These are phyloP conservation scores for Venturia aucupariae DNA, from an alignment of 2,329 filamentous ascomycete species.

Conservation along the genomic window DNA sequence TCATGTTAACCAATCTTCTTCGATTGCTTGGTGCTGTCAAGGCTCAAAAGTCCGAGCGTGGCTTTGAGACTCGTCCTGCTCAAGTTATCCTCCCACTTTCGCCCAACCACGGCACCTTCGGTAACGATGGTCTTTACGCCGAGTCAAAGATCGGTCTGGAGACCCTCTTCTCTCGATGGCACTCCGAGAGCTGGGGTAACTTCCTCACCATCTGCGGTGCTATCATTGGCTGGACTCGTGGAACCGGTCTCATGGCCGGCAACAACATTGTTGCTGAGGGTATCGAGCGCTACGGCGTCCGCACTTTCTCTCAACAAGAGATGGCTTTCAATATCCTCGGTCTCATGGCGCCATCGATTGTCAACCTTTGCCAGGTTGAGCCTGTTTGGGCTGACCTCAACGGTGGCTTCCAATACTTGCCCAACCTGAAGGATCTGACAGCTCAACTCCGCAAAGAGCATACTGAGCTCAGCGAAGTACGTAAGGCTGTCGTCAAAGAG, in stretches of 20 bases:
- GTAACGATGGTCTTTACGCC: constrained; percentile 94
- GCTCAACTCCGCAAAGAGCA: constrained; percentile 87
- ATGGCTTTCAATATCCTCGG: constrained; percentile 99
- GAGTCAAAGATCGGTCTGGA: constrained; percentile 96
- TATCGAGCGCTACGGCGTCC: constrained; percentile 90
- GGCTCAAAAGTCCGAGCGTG: constrained; percentile 74
- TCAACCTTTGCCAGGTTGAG: constrained; percentile 90
- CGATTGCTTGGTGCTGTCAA: constrained; percentile 88
- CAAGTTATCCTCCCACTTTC: constrained; percentile 94
- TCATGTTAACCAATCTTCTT: constrained; percentile 96
- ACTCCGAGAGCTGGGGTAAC: constrained; percentile 93
- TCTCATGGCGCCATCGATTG: constrained; percentile 87
- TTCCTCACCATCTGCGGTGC: constrained; percentile 98
- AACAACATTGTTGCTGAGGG: constrained; percentile 98
- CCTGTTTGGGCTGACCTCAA: constrained; percentile 97
- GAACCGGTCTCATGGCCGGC: constrained; percentile 92
- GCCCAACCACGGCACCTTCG: constrained; percentile 97
- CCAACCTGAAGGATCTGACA: constrained; percentile 91
- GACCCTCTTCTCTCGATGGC: constrained; percentile 97
- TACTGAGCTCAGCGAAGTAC: constrained; percentile 88
- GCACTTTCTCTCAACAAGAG: constrained; percentile 97
- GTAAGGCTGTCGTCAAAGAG: constrained; percentile 89
- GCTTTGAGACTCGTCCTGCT: constrained; percentile 89
- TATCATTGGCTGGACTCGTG: constrained; percentile 98
- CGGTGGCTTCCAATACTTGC: constrained; percentile 94